These are phyloP conservation scores for Lachancea lanzarotensis DNA, from an alignment of 805 yeast genomes.

Conservation along the genomic window DNA sequence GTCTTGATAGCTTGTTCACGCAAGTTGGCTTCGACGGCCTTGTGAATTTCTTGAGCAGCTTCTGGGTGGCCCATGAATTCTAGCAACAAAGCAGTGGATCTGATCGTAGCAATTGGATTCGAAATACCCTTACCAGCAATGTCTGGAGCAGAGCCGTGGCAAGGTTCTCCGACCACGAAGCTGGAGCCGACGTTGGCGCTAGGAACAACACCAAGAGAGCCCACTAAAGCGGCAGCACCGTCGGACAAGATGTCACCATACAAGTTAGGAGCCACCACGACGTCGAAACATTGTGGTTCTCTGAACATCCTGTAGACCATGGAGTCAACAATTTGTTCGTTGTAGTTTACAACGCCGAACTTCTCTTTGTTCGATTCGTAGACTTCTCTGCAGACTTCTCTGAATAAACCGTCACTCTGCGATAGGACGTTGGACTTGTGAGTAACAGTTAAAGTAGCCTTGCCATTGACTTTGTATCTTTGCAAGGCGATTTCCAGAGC, in stretches of 20 bases:
- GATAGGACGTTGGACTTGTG: conserved; percentile 95
- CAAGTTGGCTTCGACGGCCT: conserved; percentile 91
- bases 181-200: conserved; percentile 95
- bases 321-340: conserved; percentile 97
- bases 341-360: conserved; percentile 58
- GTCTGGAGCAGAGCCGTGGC: conserved; percentile 99
- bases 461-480: conserved; percentile 69
- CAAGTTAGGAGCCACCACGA: conserved; percentile 96
- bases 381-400: conserved; percentile 60
- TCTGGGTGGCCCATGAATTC: conserved; percentile 89
- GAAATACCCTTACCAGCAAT: conserved; percentile 92
- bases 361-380: conserved; percentile 47
- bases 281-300: conserved; percentile 96
- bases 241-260: conserved; percentile 96
- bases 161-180: conserved; percentile 98
- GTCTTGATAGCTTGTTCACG: conserved; percentile 69
- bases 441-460: conserved; percentile 69
- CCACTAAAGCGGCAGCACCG: conserved; percentile 97
- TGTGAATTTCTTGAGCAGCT: conserved; percentile 87
- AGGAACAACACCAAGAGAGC: conserved; percentile 96
- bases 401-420: conserved; percentile 89
- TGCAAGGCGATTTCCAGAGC: conserved; percentile 90
- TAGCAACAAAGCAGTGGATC: conserved; percentile 95
- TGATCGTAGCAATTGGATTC: conserved; percentile 95
- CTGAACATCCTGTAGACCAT: conserved; percentile 99